Base-by-base conservation (phyloP, 2,329 filamentous ascomycete species). In the Furcasterigmium sp. region DNA sequence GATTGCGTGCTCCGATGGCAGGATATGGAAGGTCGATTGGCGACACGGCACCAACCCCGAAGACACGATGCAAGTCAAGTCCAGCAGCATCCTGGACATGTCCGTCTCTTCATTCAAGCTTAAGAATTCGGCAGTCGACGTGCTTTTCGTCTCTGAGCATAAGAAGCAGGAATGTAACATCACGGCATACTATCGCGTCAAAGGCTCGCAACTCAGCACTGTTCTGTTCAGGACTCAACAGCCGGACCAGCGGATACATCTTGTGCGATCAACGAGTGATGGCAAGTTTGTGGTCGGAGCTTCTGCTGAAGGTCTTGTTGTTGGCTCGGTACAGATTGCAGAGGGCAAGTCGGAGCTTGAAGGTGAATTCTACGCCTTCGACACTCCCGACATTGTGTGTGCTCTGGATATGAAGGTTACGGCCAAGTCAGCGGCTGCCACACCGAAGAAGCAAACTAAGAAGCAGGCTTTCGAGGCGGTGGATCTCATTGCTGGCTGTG, bases 401-500 rank as follows among this genome's bases (percentile, higher is more conserved):
- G 82, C 79, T 46, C 64, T 89, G 36, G 84, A 93, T 55, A 59
- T 86, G 41, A 75, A 78, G 50, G 64, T 69, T 50, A 58, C 46
- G 29, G 58, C 50, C 55, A 58, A 49, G 26, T 28, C 41, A 17
- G 26, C 25, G 32, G n/a, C 32, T 18, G 6, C 11, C n/a, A 30
- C 48, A 10, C 57, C 53, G 28, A 58, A 56, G 39, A 54, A 58
- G 41, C 48, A 53, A 8, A 46, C 32, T 45, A 50, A 55, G 53
- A 59, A 49, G 20, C 41, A 62, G 44, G 54, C 49, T 30, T 53
- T 47, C 53, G 49, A 47, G 4, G 63, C 77, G 9, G 61, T 93
- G n/a, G 85, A 95, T 56, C 62, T 98, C 20, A 84, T 83, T 4
- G 67, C 95, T 42, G 93, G 93, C 41, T 83, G 87, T 49, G 76